A percentile compares a stretch with the other conserved stretches of the same genome.
These are phyloP conservation scores for Schizochytrium sp. DNA, from an alignment of 108 stramenopile species.

Conservation along the genomic window DNA sequence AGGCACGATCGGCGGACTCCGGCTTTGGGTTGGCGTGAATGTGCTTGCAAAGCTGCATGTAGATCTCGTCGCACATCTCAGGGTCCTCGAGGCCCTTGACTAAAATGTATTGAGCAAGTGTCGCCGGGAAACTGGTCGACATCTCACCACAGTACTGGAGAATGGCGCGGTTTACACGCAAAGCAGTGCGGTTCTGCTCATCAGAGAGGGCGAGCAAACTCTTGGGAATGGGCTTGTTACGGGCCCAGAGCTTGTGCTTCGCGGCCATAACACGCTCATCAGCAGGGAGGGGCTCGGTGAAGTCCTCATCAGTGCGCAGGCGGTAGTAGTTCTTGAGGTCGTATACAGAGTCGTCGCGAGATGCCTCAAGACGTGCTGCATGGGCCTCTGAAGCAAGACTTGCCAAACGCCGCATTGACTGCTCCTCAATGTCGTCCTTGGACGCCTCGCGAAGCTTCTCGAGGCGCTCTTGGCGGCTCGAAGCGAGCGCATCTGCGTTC, in stretches of 20 bases:
- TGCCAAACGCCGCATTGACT: background rate
- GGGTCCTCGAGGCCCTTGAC: conserved; percentile 55
- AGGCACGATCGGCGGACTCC: conserved; percentile 3
- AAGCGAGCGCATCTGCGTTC: conserved; percentile 10
- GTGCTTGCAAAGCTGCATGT: conserved; percentile 60
- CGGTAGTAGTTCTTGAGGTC: conserved; percentile 71
- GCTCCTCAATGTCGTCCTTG: conserved; percentile 65
- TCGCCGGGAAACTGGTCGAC: conserved; percentile 16
- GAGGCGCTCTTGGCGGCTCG: conserved; percentile 35
- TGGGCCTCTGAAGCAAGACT: conserved; percentile 18
- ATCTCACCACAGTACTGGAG: conserved; percentile 56
- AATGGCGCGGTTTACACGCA: conserved; percentile 55
- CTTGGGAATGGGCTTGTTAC: conserved; percentile 74
- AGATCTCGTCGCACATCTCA: conserved; percentile 56
- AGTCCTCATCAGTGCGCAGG: conserved; percentile 75
- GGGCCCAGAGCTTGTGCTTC: conserved; percentile 71
- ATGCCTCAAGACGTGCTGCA: conserved; percentile 59
- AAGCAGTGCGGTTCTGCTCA: conserved; percentile 61
- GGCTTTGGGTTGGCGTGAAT: conserved; percentile 6
- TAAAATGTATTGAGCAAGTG: conserved; percentile 17
- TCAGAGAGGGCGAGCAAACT: conserved; percentile 70
- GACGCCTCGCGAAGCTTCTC: conserved; percentile 65
- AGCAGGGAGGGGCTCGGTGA: conserved; percentile 54
- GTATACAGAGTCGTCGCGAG: conserved; percentile 64
- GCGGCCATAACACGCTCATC: conserved; percentile 62